These are phyloP conservation scores for Blastobotrys apis DNA, from an alignment of 1,139 yeast genomes.

Conservation along the genomic window DNA sequence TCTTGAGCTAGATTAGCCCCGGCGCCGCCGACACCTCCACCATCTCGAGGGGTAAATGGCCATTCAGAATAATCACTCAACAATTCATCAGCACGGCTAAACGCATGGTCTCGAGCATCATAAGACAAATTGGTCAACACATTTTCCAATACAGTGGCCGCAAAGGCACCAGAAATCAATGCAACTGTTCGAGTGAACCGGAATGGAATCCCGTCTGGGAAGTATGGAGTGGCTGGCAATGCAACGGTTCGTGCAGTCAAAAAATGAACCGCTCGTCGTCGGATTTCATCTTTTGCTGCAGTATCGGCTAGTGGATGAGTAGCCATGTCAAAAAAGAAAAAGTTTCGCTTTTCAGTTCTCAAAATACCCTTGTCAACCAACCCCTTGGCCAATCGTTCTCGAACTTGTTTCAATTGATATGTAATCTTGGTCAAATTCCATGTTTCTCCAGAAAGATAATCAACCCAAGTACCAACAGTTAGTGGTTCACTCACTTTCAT, in stretches of 20 bases:
- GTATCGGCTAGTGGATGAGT: constrained; percentile 94
- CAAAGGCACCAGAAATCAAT: constrained; percentile 84
- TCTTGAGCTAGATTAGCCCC: constrained; percentile 74
- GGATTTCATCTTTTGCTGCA: constrained; percentile 72
- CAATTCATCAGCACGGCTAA: constrained; percentile 87
- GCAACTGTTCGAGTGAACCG: constrained; percentile 73
- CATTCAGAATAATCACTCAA: constrained; percentile 75
- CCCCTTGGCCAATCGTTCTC: constrained; percentile 95
- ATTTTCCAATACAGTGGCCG: constrained; percentile 94
- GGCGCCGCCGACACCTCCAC: constrained; percentile 53
- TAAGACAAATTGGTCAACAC: constrained; percentile 74
- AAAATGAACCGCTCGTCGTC: constrained; percentile 64
- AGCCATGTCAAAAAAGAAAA: constrained; percentile 94
- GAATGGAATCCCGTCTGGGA: constrained; percentile 67
- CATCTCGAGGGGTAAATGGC: constrained; percentile 65
- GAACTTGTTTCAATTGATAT: constrained; percentile 93
- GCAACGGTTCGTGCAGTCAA: constrained; percentile 65
- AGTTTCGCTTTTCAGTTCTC: constrained; percentile 92
- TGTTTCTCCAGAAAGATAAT: constrained; percentile 85
- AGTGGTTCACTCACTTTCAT: constrained; percentile 84
- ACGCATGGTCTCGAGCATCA: constrained; percentile 90
- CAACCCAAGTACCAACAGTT: constrained; percentile 90
- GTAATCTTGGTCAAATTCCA: constrained; percentile 95
- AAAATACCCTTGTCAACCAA: constrained; percentile 96
- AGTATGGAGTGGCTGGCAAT: constrained; percentile 41